phyloP scores from a whole-genome alignment of 441 rosid species.

The Gossypium aridum region DNA sequence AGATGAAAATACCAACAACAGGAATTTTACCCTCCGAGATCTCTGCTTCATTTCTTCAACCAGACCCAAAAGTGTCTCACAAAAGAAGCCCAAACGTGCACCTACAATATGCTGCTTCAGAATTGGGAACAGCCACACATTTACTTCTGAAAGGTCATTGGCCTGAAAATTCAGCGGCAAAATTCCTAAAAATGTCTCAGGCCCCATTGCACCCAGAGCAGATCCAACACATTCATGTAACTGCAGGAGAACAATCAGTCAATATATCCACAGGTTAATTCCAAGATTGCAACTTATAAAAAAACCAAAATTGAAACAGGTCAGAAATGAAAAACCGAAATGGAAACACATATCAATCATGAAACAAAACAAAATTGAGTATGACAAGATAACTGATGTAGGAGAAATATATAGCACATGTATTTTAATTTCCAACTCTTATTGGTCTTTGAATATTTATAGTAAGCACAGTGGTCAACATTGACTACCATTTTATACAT shows the following conservation, averaged over 20 bases:
- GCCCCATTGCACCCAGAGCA: conserved; percentile 93
- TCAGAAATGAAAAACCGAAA: neutral
- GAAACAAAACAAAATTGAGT: neutral
- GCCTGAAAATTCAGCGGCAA: conserved; percentile 73
- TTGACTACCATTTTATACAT: conserved; percentile 2
- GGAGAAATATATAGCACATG: neutral
- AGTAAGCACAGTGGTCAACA: neutral
- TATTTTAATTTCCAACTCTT: neutral
- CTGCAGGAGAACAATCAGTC: conserved; percentile 30
- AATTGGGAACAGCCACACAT: conserved; percentile 92
- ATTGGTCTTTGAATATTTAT: neutral
- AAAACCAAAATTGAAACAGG: neutral
- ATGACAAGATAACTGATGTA: neutral
- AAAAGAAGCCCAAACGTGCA: conserved; percentile 70
- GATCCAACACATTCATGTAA: conserved; percentile 92
- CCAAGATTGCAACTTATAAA: neutral
- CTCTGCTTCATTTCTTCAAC: conserved; percentile 45
- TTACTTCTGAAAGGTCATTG: conserved; percentile 70
- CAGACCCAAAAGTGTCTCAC: conserved; percentile 51
- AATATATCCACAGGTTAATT: neutral
- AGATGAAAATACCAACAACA: neutral
- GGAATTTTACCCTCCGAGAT: conserved; percentile 49
- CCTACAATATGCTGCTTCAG: conserved; percentile 88
- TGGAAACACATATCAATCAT: neutral
- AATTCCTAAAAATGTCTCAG: conserved; percentile 67